phyloP scores from a whole-genome alignment of 805 yeast species.

The Candida khao-thaluensis region DNA sequence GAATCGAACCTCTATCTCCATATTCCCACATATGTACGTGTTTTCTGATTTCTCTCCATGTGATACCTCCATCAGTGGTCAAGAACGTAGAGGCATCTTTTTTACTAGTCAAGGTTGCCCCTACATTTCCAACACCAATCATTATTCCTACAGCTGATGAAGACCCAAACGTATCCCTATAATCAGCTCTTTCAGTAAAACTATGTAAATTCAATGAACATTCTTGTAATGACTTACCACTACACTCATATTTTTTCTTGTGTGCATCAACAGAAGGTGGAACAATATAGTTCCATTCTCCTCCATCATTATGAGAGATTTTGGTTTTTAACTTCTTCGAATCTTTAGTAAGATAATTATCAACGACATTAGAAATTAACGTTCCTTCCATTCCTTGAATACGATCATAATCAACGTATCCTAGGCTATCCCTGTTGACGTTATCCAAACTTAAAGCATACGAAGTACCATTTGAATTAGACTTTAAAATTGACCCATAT shows the following conservation, averaged over 20 bases:
- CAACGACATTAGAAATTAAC: slow-evolving; percentile 70
- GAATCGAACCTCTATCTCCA: slow-evolving; percentile 90
- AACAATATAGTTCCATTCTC: slow-evolving; percentile 69
- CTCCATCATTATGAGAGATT: slow-evolving; percentile 89
- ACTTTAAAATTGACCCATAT: slow-evolving; percentile 78
- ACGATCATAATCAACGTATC: slow-evolving; percentile 88
- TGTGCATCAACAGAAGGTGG: slow-evolving; percentile 70
- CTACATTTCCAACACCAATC: slow-evolving; percentile 94
- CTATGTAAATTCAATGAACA: slow-evolving; percentile 90
- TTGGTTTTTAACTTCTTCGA: slow-evolving; percentile 58
- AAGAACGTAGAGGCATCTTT: slow-evolving; percentile 61
- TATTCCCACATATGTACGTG: slow-evolving; percentile 90
- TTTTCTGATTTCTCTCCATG: slow-evolving; percentile 78
- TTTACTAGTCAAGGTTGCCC: slow-evolving; percentile 53
- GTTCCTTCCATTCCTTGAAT: slow-evolving; percentile 85
- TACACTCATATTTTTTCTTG: slow-evolving; percentile 57
- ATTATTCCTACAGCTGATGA: slow-evolving; percentile 86
- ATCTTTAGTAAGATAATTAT: slow-evolving; percentile 35
- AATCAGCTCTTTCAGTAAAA: slow-evolving; percentile 80
- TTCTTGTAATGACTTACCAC: slow-evolving; percentile 46
- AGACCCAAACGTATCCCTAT: slow-evolving; percentile 83
- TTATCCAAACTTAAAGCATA: slow-evolving; percentile 65
- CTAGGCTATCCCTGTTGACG: slow-evolving; percentile 72
- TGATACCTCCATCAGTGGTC: slow-evolving; percentile 85
- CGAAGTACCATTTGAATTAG: slow-evolving; percentile 88